Percentiles rank a stretch among this genome's conserved stretches.
Conservation (phyloP, 1,284 basidiomycete species). For the Ustilago sp. region DNA sequence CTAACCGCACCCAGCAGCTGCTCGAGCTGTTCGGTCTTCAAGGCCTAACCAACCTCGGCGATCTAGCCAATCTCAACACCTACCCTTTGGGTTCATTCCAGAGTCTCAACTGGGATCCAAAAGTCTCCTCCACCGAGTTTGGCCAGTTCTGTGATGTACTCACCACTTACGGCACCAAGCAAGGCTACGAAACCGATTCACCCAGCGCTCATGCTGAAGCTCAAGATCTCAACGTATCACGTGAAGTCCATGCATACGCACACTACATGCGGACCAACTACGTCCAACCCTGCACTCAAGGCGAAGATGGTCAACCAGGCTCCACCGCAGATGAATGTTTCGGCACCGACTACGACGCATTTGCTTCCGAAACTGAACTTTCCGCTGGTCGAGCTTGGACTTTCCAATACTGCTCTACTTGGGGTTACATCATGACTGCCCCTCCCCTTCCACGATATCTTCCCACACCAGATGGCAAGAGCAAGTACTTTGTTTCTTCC, state of each 20-base stretch:
- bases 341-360: conserved; percentile 77
- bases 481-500: conserved; percentile 34
- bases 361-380: conserved; percentile 74
- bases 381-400: conserved; percentile 87
- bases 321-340: conserved; percentile 75
- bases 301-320: conserved; percentile 27
- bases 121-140: conserved; percentile 46
- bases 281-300: conserved; percentile 46
- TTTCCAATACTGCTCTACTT: conserved; percentile 84
- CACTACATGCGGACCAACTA: conserved; percentile 45
- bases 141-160: conserved; percentile 45
- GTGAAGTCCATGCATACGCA: conserved; percentile 48
- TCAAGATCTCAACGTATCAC: conserved; percentile 20
- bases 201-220: conserved; percentile 15
- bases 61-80: conserved; percentile 61
- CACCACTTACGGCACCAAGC: conserved; percentile 40
- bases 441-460: conserved; percentile 37
- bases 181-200: conserved; percentile 14
- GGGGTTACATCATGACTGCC: conserved; percentile 82
- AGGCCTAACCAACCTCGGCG: conserved; percentile 48
- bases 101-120: conserved; percentile 62
- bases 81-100: conserved; percentile 62
- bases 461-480: conserved; percentile 33
- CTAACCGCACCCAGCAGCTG: conserved; percentile 34
- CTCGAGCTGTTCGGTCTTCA: conserved; percentile 53